A percentile compares a stretch with the other conserved stretches of the same genome.
phyloP scores from a whole-genome alignment of 495 filamentous ascomycete genomes.

The Aspergillus nidulans region DNA sequence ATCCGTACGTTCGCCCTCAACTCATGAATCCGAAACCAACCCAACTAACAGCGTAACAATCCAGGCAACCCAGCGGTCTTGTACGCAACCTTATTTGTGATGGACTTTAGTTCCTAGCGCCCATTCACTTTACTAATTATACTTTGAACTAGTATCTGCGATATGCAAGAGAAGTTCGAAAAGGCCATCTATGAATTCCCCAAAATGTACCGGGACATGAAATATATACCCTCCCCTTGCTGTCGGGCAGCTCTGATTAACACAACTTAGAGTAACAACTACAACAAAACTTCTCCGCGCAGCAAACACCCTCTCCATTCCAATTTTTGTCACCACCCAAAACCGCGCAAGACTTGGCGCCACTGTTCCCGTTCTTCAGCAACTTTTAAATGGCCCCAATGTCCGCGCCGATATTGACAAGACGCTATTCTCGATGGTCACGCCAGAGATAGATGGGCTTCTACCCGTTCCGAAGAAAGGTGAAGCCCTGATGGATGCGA shows the following conservation, averaged over 20 bases:
- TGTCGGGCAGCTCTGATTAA: background rate
- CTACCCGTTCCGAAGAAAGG: slow-evolving; percentile 20
- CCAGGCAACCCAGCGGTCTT: slow-evolving; percentile 67
- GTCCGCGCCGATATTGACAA: slow-evolving; percentile 68
- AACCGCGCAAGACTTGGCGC: slow-evolving; percentile 67
- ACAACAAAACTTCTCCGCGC: slow-evolving; percentile 39
- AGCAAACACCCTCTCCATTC: slow-evolving; percentile 63
- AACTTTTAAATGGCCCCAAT: slow-evolving; percentile 32
- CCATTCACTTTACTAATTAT: too few species aligned
- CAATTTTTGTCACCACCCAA: slow-evolving; percentile 83
- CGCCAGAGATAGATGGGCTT: slow-evolving; percentile 38
- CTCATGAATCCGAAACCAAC: background rate
- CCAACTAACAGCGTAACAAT: slow-evolving; percentile 14
- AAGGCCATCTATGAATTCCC: slow-evolving; percentile 75
- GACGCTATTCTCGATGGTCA: slow-evolving; percentile 82
- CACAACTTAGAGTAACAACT: slow-evolving; percentile 27
- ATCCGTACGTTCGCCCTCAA: slow-evolving; percentile 28
- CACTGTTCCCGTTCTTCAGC: slow-evolving; percentile 64
- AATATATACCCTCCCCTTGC: background rate
- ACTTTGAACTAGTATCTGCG: slow-evolving; percentile 97
- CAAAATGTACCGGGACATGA: slow-evolving; percentile 54
- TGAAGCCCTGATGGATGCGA: slow-evolving; percentile 27
- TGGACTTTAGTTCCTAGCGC: too few species aligned
- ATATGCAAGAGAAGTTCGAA: slow-evolving; percentile 93
- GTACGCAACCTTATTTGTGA: too few species aligned